A percentile compares a stretch with the other conserved stretches of the same genome.
Conservation (phyloP, 2,329 filamentous ascomycete species). For the Aaosphaeria pasadenensis region DNA sequence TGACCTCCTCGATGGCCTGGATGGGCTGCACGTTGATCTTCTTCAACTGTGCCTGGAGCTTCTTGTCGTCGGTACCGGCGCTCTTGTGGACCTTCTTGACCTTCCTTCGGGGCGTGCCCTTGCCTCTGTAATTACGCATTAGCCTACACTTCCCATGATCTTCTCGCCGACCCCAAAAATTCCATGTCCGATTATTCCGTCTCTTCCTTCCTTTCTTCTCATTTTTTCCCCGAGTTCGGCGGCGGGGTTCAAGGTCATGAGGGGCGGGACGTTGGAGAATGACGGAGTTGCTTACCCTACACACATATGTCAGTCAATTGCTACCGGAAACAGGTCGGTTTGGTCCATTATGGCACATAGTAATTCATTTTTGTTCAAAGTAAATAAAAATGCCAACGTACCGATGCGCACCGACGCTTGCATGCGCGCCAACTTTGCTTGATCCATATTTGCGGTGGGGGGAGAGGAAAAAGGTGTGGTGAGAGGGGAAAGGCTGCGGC, state of each 20-base stretch:
- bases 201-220: no score
- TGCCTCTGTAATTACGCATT: constrained; percentile 63
- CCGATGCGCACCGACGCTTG: constrained; percentile 44
- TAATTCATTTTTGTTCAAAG: no score
- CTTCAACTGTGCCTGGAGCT: constrained; percentile 95
- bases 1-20: constrained; percentile 99
- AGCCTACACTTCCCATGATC: constrained; percentile 11
- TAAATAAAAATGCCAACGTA: constrained; percentile 22
- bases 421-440: constrained; percentile 45
- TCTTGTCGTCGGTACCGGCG: constrained; percentile 97
- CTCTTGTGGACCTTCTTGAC: constrained; percentile 96
- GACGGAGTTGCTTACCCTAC: constrained; percentile 28
- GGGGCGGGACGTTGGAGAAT: not conserved
- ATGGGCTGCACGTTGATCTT: constrained; percentile 99
- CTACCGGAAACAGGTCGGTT: not conserved
- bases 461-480: constrained; percentile 11
- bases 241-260: no score
- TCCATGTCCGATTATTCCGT: not conserved
- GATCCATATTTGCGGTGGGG: constrained; percentile 43
- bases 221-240: no score
- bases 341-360: no score
- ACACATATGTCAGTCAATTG: constrained; percentile 15
- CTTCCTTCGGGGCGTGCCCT: constrained; percentile 96
- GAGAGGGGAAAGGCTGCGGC: constrained; percentile 9
- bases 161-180: not conserved